phyloP scores from a whole-genome alignment of 345 rosid species.

The Euphorbia lathyris region DNA sequence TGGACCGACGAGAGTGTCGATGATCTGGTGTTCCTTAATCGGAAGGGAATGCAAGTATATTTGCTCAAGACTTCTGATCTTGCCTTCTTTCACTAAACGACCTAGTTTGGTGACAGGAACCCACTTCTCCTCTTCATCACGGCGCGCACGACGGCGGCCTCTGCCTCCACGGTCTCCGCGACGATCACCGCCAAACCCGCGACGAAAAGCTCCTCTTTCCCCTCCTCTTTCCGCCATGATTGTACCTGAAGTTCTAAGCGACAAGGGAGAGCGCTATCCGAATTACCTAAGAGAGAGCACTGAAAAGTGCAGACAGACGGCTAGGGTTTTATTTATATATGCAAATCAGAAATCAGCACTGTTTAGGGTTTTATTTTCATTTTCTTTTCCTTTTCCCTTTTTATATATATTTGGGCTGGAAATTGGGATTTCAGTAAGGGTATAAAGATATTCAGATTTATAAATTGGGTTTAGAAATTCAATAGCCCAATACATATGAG shows the following conservation, averaged over 20 bases:
- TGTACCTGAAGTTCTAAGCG: background rate
- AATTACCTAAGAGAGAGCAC: no score
- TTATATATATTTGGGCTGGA: no score
- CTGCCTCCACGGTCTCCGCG: slow-evolving; percentile 53
- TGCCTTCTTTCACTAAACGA: slow-evolving; percentile 55
- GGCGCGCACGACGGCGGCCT: slow-evolving; percentile 63
- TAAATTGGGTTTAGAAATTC: no score
- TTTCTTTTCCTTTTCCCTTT: no score
- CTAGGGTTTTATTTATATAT: no score
- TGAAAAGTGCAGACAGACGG: no score
- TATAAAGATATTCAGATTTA: no score
- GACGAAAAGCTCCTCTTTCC: slow-evolving; percentile 59
- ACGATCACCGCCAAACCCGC: slow-evolving; percentile 52
- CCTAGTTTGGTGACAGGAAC: slow-evolving; percentile 87
- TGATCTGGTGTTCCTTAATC: slow-evolving; percentile 81
- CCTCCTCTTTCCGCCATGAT: slow-evolving; percentile 69
- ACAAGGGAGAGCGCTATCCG: background rate
- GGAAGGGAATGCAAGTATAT: slow-evolving; percentile 85
- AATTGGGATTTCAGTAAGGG: no score
- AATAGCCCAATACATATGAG: no score
- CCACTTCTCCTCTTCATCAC: slow-evolving; percentile 74
- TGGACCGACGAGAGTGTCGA: slow-evolving; percentile 65
- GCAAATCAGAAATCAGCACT: no score
- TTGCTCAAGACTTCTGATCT: slow-evolving; percentile 57
- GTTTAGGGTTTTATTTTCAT: no score